A percentile compares a stretch with the other conserved stretches of the same genome.
Conservation (phyloP, 1,139 yeast genomes). For the Arxiozyma heterogenica region DNA sequence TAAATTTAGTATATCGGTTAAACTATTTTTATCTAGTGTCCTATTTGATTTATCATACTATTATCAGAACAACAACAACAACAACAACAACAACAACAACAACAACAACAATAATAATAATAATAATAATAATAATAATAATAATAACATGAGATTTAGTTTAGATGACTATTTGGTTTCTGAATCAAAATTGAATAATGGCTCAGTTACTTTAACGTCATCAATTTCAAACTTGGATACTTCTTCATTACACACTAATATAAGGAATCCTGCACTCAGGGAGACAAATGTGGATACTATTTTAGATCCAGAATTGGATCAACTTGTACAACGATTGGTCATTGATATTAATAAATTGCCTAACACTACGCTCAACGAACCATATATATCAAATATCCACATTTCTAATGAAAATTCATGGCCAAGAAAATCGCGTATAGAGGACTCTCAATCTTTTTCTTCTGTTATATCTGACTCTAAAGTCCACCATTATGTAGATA, state of each 20-base stretch:
- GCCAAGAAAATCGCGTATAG: background rate
- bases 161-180: slow-evolving; percentile 2
- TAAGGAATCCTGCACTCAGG: too few relatives aligned
- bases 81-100: too few relatives aligned
- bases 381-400: too few relatives aligned
- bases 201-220: background rate
- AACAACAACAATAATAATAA: too few relatives aligned
- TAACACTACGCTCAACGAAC: background rate
- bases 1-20: too few relatives aligned
- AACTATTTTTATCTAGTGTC: too few relatives aligned
- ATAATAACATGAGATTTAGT: background rate
- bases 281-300: background rate
- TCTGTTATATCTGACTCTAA: background rate
- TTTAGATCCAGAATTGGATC: slow-evolving; percentile 6
- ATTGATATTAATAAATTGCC: background rate
- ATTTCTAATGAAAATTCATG: background rate
- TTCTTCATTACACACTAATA: too few relatives aligned
- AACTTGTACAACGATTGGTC: slow-evolving; percentile 1
- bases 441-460: background rate
- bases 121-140: background rate
- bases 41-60: too few relatives aligned
- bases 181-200: background rate
- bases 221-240: background rate
- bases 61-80: too few relatives aligned
- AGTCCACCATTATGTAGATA: background rate